Evolutionary conservation across 1,284 basidiomycete species (phyloP).

Genomic region (Pascua sp.): DNA sequence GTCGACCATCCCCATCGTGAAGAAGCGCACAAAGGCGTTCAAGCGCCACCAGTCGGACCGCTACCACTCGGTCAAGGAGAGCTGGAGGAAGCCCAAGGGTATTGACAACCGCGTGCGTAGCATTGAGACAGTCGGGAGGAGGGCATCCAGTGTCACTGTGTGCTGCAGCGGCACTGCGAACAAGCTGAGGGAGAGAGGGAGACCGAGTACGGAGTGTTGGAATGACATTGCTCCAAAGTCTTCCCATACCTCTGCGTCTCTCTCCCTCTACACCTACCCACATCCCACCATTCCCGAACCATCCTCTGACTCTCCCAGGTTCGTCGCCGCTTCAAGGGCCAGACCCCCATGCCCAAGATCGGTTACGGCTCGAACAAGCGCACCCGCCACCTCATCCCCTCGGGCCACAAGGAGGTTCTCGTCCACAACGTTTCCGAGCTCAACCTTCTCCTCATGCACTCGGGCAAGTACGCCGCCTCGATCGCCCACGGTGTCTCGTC

Average conservation of each 20-base stretch:
- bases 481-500: constrained; percentile 97
- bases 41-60: constrained; percentile 98
- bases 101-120: constrained; percentile 74
- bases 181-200: not conserved
- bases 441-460: constrained; percentile 95
- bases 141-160: not conserved
- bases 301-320: constrained; percentile 31
- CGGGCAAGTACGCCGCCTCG: constrained; percentile 92
- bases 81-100: constrained; percentile 97
- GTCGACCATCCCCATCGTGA: constrained; percentile 84
- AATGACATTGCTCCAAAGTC: not conserved
- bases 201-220: not conserved
- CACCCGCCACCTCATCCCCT: constrained; percentile 91
- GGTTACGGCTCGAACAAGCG: constrained; percentile 58
- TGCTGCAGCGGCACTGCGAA: not conserved
- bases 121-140: not conserved
- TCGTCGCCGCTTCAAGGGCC: constrained; percentile 92
- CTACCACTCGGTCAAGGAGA: constrained; percentile 89
- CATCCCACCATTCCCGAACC: not conserved
- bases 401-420: constrained; percentile 88
- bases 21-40: constrained; percentile 94
- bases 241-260: not conserved
- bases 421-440: constrained; percentile 88
- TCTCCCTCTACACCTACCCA: not conserved
- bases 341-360: constrained; percentile 87